Evolutionary conservation across 331 rosid genomes (phyloP), one percentile per base, ranked within the genome.

Genomic region (Stylosanthes scabra): DNA sequence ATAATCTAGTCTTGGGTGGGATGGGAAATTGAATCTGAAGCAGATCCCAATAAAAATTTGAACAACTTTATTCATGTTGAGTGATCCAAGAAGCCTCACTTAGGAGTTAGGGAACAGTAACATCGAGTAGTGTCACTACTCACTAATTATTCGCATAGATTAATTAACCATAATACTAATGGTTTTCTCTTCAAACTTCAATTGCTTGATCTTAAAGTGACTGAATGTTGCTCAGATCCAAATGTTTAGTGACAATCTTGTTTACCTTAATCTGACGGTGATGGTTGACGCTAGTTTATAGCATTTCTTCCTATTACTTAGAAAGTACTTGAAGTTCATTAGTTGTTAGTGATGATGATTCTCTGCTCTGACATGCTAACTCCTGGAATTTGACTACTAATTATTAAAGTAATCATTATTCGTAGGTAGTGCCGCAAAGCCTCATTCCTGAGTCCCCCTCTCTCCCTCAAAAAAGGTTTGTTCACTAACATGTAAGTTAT

Each of bases 171-270:
- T 10, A 47, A 20, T 29, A 66, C 39, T 34, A 34, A 11, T 20
- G 65, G 50, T 63, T 61, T 74, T 8, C 3, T 63, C 16, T 16
- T 59, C 41, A 59, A 66, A 71, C 16, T 16, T 59, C 41, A 59
- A 66, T 66, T 66, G 81, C 78, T 81, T 76, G 11, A 50, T 42
- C 60, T 50, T 29, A 50, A 81, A 76, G 85, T 4, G 8, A 81
- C 3, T 40, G 56, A 15, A 59, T 61, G 54, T 40, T 65, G 28
- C 46, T 59, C 11, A 47, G 51, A 59, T 13, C 55, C 42, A 50
- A 70, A n/a, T 50, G 59, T 63, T 29, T 42, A 63, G 59, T 12
- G 29, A 77, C 59, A 73, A 66, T 71, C 69, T 78, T 25, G 58
- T 27, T 56, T 71, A 67, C 59, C 15, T 11, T 11, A 34, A 42